Percentiles rank a stretch among this genome's conserved stretches.
These are phyloP conservation scores for Boletellus ananas DNA, from an alignment of 768 basidiomycete species.

Conservation along the genomic window DNA sequence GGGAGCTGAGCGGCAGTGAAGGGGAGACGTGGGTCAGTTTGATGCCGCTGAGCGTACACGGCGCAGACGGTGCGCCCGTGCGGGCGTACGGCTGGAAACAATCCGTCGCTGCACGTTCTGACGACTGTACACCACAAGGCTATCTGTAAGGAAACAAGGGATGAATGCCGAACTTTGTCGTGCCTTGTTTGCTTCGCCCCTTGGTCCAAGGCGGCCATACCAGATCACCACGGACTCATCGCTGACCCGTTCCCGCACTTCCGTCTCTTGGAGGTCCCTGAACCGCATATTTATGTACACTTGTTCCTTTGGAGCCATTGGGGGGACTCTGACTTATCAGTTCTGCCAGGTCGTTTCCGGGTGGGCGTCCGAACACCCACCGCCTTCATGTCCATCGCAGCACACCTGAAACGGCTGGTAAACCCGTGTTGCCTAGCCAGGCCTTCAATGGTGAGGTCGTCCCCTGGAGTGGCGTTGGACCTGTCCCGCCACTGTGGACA, in stretches of 20 bases:
- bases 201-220: conserved; percentile 8
- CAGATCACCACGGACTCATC: background rate
- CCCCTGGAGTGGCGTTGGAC: conserved; percentile 4
- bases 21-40: conserved; percentile 47
- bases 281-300: conserved; percentile 4
- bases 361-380: background rate
- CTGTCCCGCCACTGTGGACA: conserved; percentile 6
- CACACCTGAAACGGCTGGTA: conserved; percentile 7
- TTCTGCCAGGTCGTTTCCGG: background rate
- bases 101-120: background rate
- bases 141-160: too few species aligned
- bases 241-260: background rate
- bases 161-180: too few species aligned
- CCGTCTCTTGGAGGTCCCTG: background rate
- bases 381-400: background rate
- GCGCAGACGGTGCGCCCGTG: conserved; percentile 67
- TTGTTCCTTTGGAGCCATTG: conserved; percentile 1
- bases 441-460: background rate
- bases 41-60: conserved; percentile 54
- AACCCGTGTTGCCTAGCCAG: background rate
- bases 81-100: conserved; percentile 58
- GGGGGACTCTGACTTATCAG: background rate
- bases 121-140: too few species aligned
- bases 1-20: conserved; percentile 28
- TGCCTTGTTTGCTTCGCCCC: conserved; percentile 11